These are phyloP conservation scores for Xylaria digitata DNA, from an alignment of 2,329 filamentous ascomycete genomes.

Conservation along the genomic window DNA sequence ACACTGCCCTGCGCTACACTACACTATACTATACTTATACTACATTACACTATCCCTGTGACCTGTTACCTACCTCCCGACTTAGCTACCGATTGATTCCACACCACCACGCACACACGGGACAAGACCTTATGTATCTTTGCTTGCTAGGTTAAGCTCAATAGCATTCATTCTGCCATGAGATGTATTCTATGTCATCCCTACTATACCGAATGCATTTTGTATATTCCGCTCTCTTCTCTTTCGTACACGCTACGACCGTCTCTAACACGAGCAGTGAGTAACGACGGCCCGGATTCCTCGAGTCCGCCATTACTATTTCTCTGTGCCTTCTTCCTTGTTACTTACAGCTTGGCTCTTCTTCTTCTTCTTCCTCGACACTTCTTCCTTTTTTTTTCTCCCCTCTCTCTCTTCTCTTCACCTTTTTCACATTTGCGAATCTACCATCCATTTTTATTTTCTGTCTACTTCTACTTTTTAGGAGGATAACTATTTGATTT, in stretches of 20 bases:
- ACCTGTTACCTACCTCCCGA: slow-evolving; percentile 34
- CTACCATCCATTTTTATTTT: background rate
- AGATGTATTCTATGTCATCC: slow-evolving; percentile 34
- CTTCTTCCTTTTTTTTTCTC: background rate
- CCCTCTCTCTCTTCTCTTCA: background rate
- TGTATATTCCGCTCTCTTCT: slow-evolving; percentile 26
- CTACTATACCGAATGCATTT: slow-evolving; percentile 30
- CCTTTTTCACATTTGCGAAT: slow-evolving; percentile 13
- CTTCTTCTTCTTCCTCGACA: slow-evolving; percentile 15
- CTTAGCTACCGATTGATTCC: slow-evolving; percentile 14
- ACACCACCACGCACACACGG: slow-evolving; percentile 28
- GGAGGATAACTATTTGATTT: background rate
- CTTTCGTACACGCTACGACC: slow-evolving; percentile 25
- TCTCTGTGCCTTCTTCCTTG: slow-evolving; percentile 34
- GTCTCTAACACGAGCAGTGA: slow-evolving; percentile 25
- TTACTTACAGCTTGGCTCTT: slow-evolving; percentile 28
- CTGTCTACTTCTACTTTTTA: background rate
- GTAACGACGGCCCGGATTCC: slow-evolving; percentile 33
- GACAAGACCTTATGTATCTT: slow-evolving; percentile 26
- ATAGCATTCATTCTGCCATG: slow-evolving; percentile 27
- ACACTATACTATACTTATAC: background rate
- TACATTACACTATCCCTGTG: slow-evolving; percentile 21
- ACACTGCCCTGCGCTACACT: background rate
- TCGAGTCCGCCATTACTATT: slow-evolving; percentile 35
- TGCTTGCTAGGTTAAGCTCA: slow-evolving; percentile 19